phyloP scores from a whole-genome alignment of 352 stramenopile species.

The Phytophthora cactorum region DNA sequence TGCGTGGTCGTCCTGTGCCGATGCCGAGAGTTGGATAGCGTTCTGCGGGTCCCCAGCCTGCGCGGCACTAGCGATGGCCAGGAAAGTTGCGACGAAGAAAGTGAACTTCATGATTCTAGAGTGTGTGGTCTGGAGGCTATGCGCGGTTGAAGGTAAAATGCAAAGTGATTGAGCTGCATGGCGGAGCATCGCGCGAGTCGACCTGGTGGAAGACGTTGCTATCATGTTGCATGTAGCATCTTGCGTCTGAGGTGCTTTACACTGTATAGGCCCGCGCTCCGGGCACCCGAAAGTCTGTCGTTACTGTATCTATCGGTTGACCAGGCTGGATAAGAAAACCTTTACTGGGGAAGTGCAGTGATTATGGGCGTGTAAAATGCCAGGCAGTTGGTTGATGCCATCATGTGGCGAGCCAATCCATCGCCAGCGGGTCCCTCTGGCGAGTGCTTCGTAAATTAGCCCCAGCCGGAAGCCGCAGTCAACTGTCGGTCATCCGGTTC shows the following conservation, averaged over 20 bases:
- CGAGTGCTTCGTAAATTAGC: background rate
- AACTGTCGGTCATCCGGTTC: constrained; percentile 26
- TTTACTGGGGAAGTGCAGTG: constrained; percentile 14
- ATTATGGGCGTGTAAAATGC: constrained; percentile 17
- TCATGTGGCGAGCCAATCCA: constrained; percentile 26
- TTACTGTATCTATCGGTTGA: constrained; percentile 32
- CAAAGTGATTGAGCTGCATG: constrained; percentile 25
- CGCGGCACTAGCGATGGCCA: constrained; percentile 29
- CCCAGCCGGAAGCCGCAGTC: constrained; percentile 25
- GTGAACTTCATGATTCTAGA: constrained; percentile 52
- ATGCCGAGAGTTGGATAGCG: constrained; percentile 17
- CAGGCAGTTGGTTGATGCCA: constrained; percentile 11
- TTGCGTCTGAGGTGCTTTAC: constrained; percentile 12
- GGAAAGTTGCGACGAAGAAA: constrained; percentile 38
- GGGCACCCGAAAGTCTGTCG: constrained; percentile 14
- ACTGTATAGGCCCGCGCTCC: constrained; percentile 16
- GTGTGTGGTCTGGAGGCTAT: constrained; percentile 8
- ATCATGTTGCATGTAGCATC: constrained; percentile 5
- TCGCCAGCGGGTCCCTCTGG: constrained; percentile 7
- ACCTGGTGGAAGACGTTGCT: constrained; percentile 1
- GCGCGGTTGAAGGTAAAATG: constrained; percentile 33
- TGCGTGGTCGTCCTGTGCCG: constrained; percentile 16
- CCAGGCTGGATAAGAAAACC: constrained; percentile 32
- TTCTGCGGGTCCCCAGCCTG: constrained; percentile 29
- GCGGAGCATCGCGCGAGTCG: background rate